These are phyloP conservation scores for Aspergillus vadensis DNA, from an alignment of 2,329 filamentous ascomycete genomes.

Conservation along the genomic window DNA sequence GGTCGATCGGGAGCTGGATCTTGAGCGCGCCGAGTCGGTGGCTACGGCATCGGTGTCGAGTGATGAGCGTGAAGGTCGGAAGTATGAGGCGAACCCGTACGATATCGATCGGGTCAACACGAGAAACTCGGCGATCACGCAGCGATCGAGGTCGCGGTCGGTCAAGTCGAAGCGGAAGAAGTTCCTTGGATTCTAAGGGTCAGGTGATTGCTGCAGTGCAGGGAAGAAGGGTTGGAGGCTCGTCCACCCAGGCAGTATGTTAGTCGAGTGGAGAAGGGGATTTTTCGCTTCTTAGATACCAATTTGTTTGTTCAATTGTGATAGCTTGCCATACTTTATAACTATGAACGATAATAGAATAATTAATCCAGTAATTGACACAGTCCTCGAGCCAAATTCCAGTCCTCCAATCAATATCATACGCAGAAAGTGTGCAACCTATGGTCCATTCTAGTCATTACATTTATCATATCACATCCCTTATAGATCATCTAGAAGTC, in stretches of 20 bases:
- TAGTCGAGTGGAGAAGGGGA: background rate
- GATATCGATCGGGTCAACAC: constrained; percentile 39
- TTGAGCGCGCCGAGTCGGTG: constrained; percentile 6
- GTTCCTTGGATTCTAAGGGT: constrained; percentile 9
- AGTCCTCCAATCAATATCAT: too few species aligned
- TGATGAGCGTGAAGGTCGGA: constrained; percentile 11
- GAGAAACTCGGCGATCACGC: constrained; percentile 29
- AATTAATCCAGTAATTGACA: background rate
- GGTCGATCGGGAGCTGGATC: background rate
- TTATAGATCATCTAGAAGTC: constrained; percentile 22
- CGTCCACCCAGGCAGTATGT: too few species aligned
- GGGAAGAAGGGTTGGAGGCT: too few species aligned
- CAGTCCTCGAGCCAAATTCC: too few species aligned
- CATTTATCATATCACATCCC: background rate
- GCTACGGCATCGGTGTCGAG: constrained; percentile 12
- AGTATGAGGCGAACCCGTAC: constrained; percentile 34
- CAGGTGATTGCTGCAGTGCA: background rate
- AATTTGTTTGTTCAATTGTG: background rate
- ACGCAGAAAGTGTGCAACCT: background rate
- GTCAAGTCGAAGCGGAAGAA: constrained; percentile 1
- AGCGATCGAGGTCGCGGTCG: constrained; percentile 21
- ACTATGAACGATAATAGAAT: background rate
- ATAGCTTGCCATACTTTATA: background rate
- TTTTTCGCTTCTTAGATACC: background rate
- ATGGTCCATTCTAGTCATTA: background rate